A percentile compares a stretch with the other conserved stretches of the same genome.
Conservation (phyloP, 106 monocot genomes). For the Triglochin maritima region DNA sequence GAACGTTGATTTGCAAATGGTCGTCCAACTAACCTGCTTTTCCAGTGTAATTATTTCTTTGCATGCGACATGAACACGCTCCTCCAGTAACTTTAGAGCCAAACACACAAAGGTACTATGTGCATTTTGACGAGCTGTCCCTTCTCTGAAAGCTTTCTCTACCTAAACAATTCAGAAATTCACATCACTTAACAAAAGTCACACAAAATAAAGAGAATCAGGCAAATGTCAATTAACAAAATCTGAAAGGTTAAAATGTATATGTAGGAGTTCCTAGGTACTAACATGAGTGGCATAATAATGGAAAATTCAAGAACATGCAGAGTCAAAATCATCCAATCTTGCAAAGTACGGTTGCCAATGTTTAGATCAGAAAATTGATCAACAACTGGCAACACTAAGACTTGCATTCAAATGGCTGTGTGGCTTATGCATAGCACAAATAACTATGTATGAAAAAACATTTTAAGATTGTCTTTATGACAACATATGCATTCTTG, state of each 20-base stretch:
- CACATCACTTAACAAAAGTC: background rate
- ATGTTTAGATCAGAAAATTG: no score
- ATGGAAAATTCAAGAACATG: no score
- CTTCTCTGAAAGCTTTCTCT: slow-evolving; percentile 98
- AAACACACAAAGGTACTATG: slow-evolving; percentile 82
- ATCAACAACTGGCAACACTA: no score
- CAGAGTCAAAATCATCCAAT: no score
- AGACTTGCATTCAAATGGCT: background rate
- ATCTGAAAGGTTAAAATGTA: background rate
- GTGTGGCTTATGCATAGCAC: background rate
- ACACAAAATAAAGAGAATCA: background rate
- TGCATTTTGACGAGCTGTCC: slow-evolving; percentile 91
- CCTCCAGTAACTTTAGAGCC: slow-evolving; percentile 78
- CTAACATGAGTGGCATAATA: no score
- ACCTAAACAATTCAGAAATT: slow-evolving; percentile 34
- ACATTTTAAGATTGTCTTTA: background rate
- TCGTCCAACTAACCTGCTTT: slow-evolving; percentile 56
- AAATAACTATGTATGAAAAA: background rate
- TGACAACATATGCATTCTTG: background rate
- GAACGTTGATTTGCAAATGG: no score
- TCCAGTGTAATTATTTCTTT: slow-evolving; percentile 90
- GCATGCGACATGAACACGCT: slow-evolving; percentile 87
- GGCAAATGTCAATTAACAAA: background rate
- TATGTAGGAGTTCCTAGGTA: no score
- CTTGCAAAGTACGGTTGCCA: no score